Base-by-base conservation (phyloP, 2,329 filamentous ascomycete genomes). In the Fusarium irregulare region DNA sequence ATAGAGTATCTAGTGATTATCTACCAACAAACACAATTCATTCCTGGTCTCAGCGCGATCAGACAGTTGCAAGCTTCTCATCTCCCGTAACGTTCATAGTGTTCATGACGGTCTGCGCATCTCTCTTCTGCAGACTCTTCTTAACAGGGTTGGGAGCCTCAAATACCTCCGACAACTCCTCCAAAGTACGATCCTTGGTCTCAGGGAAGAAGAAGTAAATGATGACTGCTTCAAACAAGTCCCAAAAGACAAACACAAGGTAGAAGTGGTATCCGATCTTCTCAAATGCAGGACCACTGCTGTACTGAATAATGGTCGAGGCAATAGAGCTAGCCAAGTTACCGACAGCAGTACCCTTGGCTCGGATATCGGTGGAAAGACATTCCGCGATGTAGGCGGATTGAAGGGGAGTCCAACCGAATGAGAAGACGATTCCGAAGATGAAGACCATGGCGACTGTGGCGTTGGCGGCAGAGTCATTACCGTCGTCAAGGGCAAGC, bases 81-180 rank as follows among this genome's bases (percentile, higher is more conserved):
- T 77, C 62, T 11, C 68, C 64, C 4, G 63, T 64, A 13, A 78
- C 74, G 53, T 78, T 77, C 56, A 83, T 70, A 16, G 79, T 83
- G 34, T 81, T 80, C 67, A 84, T 73, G 4, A 85, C 82, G 6
- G 83, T 85, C 58, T 78, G 76, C 1, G 81, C 80, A 62, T 75
- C 80, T 54, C 83, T 73, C 75, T 81, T 81, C 73, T 81, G 78
- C 44, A 83, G 65, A 64, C 78, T 81, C 77, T 82, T 83, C 75
- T 80, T 81, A 18, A 85, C 83, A 0, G 83, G 83, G 70, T 84
- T 81, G 4, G 74, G 78, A 0, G 82, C 75, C n/a, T 79, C 77
- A 70, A 86, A 86, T 28, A 88, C 85, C 58, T 83, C 83, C 10
- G 84, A 83, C 58, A 88, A 64, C 73, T 88, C 86, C 76, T 88